Evolutionary conservation across 1,139 yeast genomes (phyloP).

Genomic region (Arxiozyma heterogenica): DNA sequence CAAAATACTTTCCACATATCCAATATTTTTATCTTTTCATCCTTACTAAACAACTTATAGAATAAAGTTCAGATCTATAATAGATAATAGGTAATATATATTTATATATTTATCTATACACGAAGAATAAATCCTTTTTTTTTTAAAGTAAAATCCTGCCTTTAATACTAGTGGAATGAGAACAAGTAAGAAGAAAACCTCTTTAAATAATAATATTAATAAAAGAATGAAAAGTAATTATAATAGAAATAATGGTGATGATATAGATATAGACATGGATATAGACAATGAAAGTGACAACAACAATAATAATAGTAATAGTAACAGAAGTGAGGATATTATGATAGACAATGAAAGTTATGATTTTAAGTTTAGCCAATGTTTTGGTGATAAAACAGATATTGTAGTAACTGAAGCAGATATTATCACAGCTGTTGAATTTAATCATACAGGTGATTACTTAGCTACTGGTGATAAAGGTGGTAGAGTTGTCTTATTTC

Average conservation of each 20-base stretch:
- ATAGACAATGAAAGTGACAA: neutral
- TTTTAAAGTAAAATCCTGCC: no score
- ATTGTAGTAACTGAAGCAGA: conserved; percentile 97
- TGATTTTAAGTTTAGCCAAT: conserved; percentile 61
- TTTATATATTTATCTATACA: neutral
- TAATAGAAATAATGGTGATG: neutral
- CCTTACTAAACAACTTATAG: no score
- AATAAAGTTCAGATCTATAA: no score
- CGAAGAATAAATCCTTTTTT: no score
- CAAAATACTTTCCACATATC: no score
- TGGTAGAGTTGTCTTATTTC: conserved; percentile 93
- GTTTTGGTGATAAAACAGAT: conserved; percentile 98
- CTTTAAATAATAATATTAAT: neutral
- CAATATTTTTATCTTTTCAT: no score
- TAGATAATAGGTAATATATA: no score
- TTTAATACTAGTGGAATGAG: neutral
- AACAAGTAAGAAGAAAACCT: neutral
- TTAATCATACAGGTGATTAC: conserved; percentile 89
- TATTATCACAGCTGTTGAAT: conserved; percentile 93
- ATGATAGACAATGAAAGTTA: conserved; percentile 15
- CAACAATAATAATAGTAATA: neutral
- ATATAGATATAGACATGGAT: neutral
- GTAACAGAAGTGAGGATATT: neutral
- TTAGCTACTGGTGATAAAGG: conserved; percentile 98
- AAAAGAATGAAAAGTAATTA: conserved; percentile 1